These are phyloP conservation scores for Aspergillus saccharolyticus DNA, from an alignment of 495 filamentous ascomycete species.

Conservation along the genomic window DNA sequence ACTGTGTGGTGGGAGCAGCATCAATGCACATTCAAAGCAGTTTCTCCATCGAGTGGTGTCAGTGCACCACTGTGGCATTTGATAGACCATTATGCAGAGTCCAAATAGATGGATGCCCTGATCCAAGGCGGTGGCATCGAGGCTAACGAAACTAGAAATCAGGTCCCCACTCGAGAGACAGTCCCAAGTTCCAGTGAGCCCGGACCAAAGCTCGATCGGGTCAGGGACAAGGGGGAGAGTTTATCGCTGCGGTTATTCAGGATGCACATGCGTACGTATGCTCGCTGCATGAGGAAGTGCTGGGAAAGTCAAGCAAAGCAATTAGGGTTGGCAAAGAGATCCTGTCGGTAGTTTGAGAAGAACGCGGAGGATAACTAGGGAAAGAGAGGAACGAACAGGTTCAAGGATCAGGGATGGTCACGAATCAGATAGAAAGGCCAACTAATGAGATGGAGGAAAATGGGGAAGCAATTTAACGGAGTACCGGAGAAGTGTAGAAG, in stretches of 20 bases:
- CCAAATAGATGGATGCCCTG: background rate
- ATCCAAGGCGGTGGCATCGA: background rate
- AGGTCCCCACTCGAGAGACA: no score
- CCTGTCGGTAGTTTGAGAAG: background rate
- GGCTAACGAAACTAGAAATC: background rate
- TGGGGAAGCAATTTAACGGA: background rate
- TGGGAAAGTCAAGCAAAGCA: background rate
- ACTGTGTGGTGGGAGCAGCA: background rate
- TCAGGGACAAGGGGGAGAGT: background rate
- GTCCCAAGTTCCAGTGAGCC: background rate
- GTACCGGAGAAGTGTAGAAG: no score
- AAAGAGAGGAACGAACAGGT: background rate
- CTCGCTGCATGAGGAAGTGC: background rate
- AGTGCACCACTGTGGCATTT: constrained; percentile 3
- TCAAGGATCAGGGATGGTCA: background rate
- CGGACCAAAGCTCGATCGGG: background rate
- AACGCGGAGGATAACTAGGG: background rate
- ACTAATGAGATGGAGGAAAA: background rate
- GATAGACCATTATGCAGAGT: background rate
- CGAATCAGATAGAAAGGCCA: background rate
- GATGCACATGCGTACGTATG: background rate
- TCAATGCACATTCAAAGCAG: background rate
- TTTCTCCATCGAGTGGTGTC: constrained; percentile 1
- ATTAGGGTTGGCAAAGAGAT: background rate
- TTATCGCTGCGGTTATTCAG: background rate